Conservation (phyloP, 192 early-diverging fungal genomes). For the Oehlia diaphana region DNA sequence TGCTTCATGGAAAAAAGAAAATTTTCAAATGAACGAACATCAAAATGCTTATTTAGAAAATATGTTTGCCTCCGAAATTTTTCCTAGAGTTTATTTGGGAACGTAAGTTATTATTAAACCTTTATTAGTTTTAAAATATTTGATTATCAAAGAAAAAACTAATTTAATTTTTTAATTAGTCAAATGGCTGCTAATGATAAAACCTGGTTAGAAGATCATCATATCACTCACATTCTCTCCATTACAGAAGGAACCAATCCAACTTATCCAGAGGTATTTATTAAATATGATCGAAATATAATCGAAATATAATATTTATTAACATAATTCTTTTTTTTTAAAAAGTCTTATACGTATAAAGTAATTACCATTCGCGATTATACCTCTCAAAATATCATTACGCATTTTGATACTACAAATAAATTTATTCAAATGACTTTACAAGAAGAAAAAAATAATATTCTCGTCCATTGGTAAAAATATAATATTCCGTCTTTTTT, state of each 20-base stretch:
- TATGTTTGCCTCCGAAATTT: conserved; percentile 11
- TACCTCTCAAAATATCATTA: not conserved
- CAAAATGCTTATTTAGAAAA: conserved; percentile 15
- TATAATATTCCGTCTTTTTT: too few relatives aligned
- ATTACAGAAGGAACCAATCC: not conserved
- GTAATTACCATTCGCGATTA: not conserved
- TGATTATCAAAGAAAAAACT: too few relatives aligned
- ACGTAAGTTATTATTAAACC: not conserved
- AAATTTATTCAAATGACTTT: conserved; percentile 12
- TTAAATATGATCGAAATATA: too few relatives aligned
- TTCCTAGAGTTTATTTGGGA: conserved; percentile 22
- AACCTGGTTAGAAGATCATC: conserved; percentile 15
- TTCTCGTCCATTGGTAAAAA: conserved; percentile 4
- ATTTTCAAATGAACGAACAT: conserved; percentile 22
- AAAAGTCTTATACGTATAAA: conserved; percentile 5
- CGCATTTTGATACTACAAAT: not conserved
- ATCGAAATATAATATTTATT: too few relatives aligned
- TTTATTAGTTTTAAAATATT: too few relatives aligned
- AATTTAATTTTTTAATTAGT: not conserved
- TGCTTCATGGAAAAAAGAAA: conserved; percentile 10
- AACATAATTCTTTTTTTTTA: too few relatives aligned
- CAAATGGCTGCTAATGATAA: conserved; percentile 15
- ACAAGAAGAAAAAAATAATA: not conserved
- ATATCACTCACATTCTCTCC: conserved; percentile 25
- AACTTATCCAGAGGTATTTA: conserved; percentile 6